Evolutionary conservation across 495 filamentous ascomycete species (phyloP).

Genomic region (Niebla homalea): DNA sequence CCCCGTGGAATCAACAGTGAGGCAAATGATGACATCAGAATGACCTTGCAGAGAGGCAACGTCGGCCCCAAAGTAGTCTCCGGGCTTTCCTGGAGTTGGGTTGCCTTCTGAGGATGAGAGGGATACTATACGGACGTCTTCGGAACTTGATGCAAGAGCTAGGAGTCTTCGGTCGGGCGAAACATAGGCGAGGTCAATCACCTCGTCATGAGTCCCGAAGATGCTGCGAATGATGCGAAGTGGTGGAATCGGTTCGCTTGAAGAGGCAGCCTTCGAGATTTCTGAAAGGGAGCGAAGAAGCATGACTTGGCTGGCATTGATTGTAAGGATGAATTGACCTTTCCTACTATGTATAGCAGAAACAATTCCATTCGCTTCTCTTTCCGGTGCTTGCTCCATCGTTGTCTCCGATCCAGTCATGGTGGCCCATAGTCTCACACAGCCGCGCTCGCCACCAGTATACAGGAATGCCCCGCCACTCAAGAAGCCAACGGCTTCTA

Average conservation of each 20-base stretch:
- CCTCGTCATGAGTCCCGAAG: conserved; percentile 93
- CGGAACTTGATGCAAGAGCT: conserved; percentile 87
- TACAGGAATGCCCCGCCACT: conserved; percentile 54
- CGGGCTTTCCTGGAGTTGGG: conserved; percentile 19
- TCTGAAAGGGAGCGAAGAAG: conserved; percentile 51
- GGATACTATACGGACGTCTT: conserved; percentile 78
- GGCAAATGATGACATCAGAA: conserved; percentile 85
- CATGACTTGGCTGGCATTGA: conserved; percentile 83
- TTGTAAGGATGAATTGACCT: conserved; percentile 57
- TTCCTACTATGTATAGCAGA: conserved; percentile 50
- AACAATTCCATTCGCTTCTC: conserved; percentile 66
- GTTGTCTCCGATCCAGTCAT: conserved; percentile 67
- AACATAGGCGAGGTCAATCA: conserved; percentile 82
- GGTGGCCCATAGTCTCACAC: conserved; percentile 69
- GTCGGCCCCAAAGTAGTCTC: conserved; percentile 72
- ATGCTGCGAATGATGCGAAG: conserved; percentile 54
- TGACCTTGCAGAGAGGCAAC: conserved; percentile 76
- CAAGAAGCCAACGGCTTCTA: conserved; percentile 76
- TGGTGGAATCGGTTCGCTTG: conserved; percentile 26
- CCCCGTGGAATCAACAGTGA: conserved; percentile 92
- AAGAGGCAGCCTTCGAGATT: conserved; percentile 23
- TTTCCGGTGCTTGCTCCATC: conserved; percentile 45
- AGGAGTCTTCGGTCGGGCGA: conserved; percentile 65
- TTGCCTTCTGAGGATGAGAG: conserved; percentile 30
- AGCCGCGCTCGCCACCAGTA: conserved; percentile 77